Evolutionary conservation across 208 protist genomes (phyloP).

Genomic region (Crithidia bombi): DNA sequence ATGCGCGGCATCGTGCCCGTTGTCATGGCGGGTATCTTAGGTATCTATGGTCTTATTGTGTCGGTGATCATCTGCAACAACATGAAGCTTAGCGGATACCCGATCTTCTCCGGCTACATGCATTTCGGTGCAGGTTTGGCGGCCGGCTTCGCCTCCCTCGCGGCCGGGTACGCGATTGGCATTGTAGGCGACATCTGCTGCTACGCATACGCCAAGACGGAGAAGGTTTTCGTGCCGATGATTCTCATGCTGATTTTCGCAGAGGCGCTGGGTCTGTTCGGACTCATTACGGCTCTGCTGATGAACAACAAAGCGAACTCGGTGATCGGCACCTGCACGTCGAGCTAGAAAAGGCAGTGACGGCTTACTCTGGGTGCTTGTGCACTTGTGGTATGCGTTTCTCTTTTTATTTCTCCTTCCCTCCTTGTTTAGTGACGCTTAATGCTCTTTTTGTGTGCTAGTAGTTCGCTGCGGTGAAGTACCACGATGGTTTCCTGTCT

Average conservation of each 20-base stretch:
- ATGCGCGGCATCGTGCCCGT: slow-evolving; percentile 94
- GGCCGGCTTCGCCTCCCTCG: slow-evolving; percentile 95
- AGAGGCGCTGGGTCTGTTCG: slow-evolving; percentile 98
- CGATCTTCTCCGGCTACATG: slow-evolving; percentile 91
- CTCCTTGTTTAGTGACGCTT: too few species aligned
- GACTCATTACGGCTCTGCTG: slow-evolving; percentile 98
- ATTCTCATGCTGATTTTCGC: slow-evolving; percentile 99
- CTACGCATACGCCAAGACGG: slow-evolving; percentile 94
- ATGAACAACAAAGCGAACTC: slow-evolving; percentile 86
- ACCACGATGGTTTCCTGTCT: not conserved
- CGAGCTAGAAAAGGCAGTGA: not conserved
- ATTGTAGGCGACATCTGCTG: slow-evolving; percentile 98
- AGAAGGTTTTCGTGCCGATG: slow-evolving; percentile 99
- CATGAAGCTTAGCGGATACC: slow-evolving; percentile 74
- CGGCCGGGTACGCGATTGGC: slow-evolving; percentile 98
- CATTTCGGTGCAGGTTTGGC: slow-evolving; percentile 97
- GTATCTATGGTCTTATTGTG: slow-evolving; percentile 89
- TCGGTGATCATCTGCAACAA: slow-evolving; percentile 90
- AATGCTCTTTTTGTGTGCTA: too few species aligned
- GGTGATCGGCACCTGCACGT: slow-evolving; percentile 45
- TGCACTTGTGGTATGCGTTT: too few species aligned
- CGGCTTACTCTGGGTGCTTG: not conserved
- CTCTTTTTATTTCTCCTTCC: not conserved
- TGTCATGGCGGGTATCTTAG: slow-evolving; percentile 95
- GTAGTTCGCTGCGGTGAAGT: too few species aligned